Conservation (phyloP, 73 alveolate species). For the Paramecium sexaurelia region DNA sequence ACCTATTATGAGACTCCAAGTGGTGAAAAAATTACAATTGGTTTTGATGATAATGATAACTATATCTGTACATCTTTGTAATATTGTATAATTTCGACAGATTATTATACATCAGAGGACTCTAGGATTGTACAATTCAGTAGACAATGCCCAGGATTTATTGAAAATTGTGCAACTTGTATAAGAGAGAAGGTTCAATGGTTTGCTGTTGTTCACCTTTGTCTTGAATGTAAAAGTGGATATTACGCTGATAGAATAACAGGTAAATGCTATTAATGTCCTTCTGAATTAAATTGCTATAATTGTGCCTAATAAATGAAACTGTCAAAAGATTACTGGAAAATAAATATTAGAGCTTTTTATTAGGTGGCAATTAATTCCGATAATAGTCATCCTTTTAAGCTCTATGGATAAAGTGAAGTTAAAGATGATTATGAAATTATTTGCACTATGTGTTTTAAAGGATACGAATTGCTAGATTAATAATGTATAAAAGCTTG, state of each 20-base stretch:
- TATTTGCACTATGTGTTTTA: not conserved
- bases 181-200: not conserved
- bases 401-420: not conserved
- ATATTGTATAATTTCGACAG: not conserved
- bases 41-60: not conserved
- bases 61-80: not conserved
- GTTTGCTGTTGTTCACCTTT: not conserved
- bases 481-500: not conserved
- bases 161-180: not conserved
- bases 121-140: not conserved
- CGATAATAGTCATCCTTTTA: not conserved
- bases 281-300: not conserved
- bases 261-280: not conserved
- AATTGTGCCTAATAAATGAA: not conserved
- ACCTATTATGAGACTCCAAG: not conserved
- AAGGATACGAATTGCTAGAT: not conserved
- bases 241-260: not conserved
- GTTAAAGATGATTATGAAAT: not conserved
- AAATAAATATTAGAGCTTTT: not conserved
- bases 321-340: not conserved
- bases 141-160: not conserved
- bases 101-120: not conserved
- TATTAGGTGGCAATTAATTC: not conserved
- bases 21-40: not conserved
- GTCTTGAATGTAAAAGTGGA: not conserved